Evolutionary conservation across 306 rosid genomes (phyloP), one percentile per base, ranked within the genome.

Genomic region (Gastrolobium villosum): DNA sequence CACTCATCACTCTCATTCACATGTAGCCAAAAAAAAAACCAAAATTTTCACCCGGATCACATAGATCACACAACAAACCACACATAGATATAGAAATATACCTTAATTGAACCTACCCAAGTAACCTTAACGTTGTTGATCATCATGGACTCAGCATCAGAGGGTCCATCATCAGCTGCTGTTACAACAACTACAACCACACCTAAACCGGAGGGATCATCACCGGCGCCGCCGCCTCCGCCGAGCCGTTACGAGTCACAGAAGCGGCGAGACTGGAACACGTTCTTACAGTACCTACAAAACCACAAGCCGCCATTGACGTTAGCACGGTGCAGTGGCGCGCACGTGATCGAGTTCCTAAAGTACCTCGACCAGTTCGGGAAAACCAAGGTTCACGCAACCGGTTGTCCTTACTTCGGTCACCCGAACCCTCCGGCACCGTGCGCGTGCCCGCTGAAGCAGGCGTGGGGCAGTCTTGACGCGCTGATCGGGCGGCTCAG

Each of bases 241-340:
- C 97, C 89, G 15, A 95, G 98, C 74, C 87, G 99, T 11, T 95
- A 95, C 81, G 99, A 95, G 84, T 91, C 99, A 3, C 99, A 95
- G 81, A 95, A 95, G 55, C 71, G 98, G 35, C 80, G 99, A 15
- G 99, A 95, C 87, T 95, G 99, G 99, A 95, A 91, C 92, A 95
- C 98, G 4, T 95, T 95, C 79, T 56, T 91, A 61, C 99, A 95
- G 88, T 95, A 95, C 83, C 71, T 95, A 48, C 87, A 73, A 81
- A 93, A 91, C 86, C 99, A 95, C 89, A 95, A 95, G 84, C 99
- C 99, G 26, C 99, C 99, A 54, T 88, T 95, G 71, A 86, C 93
- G 15, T 68, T 95, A 30, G 93, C 90, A 0, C 86, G 97, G 53
- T 95, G 99, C 91, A 95, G 99, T 70, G 99, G 99, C 4, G 99